A percentile compares a stretch with the other conserved stretches of the same genome.
Conservation (phyloP, 2,329 filamentous ascomycete species). For the Diaporthe sp. region DNA sequence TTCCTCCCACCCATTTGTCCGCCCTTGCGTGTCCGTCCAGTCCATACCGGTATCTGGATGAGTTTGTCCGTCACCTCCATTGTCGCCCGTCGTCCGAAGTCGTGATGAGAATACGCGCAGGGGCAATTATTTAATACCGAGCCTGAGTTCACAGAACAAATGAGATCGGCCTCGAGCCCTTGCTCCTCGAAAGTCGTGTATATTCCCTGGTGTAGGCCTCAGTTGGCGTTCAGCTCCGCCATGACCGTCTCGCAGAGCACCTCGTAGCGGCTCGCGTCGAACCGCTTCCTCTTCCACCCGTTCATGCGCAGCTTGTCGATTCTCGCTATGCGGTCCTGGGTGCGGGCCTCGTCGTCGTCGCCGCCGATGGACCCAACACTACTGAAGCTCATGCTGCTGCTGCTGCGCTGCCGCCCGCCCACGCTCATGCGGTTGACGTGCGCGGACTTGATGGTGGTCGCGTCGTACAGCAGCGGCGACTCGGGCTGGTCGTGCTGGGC, state of each 20-base stretch:
- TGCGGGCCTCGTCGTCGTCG: conserved; percentile 53
- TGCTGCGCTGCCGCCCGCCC: conserved; percentile 35
- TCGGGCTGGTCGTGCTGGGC: conserved; percentile 18
- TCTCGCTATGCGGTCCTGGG: conserved; percentile 61
- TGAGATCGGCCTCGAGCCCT: neutral
- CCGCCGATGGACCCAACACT: conserved; percentile 44
- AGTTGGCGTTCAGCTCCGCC: conserved; percentile 59
- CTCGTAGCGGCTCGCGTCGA: conserved; percentile 67
- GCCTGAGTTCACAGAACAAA: neutral
- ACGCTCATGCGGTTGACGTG: conserved; percentile 30
- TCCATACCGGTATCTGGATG: neutral
- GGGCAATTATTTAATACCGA: neutral
- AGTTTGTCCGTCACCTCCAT: neutral
- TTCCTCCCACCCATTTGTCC: neutral
- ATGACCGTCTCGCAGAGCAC: conserved; percentile 65
- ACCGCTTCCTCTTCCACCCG: conserved; percentile 70
- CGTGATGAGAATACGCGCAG: conserved; percentile 19
- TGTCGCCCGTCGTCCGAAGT: neutral
- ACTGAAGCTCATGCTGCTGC: conserved; percentile 41
- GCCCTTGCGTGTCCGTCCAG: neutral
- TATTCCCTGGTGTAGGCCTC: neutral
- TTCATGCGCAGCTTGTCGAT: conserved; percentile 68
- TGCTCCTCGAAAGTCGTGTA: neutral
- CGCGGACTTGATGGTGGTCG: conserved; percentile 21
- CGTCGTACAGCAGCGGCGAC: conserved; percentile 30